phyloP scores from a whole-genome alignment of 805 yeast genomes.

The Candida patagonica region DNA sequence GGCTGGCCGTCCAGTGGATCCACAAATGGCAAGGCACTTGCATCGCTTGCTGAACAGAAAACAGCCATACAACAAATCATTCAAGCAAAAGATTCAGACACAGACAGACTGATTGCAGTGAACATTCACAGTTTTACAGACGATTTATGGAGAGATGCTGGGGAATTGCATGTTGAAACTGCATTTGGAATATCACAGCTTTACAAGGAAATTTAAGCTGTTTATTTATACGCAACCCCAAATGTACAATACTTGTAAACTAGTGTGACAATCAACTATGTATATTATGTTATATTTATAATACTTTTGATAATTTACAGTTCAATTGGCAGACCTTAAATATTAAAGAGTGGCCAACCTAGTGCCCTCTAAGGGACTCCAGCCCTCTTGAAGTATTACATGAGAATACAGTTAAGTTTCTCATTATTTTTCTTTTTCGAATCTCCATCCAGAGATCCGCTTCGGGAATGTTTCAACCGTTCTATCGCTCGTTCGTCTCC shows the following conservation, averaged over 20 bases:
- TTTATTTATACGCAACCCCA: not conserved
- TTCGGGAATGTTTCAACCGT: conserved; percentile 17
- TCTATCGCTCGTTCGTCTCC: conserved; percentile 44
- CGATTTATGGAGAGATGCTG: conserved; percentile 20
- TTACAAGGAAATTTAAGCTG: conserved; percentile 3
- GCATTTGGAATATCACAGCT: conserved; percentile 15
- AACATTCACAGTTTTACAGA: conserved; percentile 14
- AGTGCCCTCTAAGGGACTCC: too few relatives aligned
- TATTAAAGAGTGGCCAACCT: too few relatives aligned
- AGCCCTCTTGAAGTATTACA: not conserved
- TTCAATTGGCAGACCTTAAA: not conserved
- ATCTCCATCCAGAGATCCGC: not conserved
- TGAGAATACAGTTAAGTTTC: conserved; percentile 9
- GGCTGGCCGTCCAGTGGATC: conserved; percentile 86
- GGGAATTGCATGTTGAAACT: conserved; percentile 14
- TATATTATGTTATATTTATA: not conserved
- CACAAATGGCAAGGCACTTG: conserved; percentile 60
- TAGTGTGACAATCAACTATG: not conserved
- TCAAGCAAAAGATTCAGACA: conserved; percentile 21
- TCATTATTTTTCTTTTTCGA: conserved; percentile 4
- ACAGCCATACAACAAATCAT: conserved; percentile 56
- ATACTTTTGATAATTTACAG: not conserved
- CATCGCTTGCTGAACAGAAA: conserved; percentile 57
- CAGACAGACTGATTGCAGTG: conserved; percentile 11
- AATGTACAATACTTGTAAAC: not conserved